Evolutionary conservation across 768 basidiomycete genomes (phyloP).

Genomic region (Pulveroboletus sp.): DNA sequence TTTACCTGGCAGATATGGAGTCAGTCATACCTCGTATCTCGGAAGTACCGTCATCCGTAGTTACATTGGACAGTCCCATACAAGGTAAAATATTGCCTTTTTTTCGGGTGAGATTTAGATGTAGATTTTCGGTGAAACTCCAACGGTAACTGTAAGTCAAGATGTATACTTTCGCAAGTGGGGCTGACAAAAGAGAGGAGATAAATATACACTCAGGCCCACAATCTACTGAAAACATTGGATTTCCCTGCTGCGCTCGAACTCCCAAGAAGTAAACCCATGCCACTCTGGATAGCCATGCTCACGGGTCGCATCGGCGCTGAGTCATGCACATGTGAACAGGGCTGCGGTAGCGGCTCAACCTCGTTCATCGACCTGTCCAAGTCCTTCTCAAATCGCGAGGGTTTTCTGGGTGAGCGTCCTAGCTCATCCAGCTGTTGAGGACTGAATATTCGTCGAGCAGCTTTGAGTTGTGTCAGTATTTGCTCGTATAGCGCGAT

Average conservation of each 20-base stretch:
- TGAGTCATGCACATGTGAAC: slow-evolving; percentile 74
- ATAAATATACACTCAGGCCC: slow-evolving; percentile 29
- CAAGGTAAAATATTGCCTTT: too few relatives aligned
- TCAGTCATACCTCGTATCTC: slow-evolving; percentile 30
- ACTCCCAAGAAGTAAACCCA: slow-evolving; percentile 55
- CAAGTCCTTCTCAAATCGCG: slow-evolving; percentile 73
- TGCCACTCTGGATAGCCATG: slow-evolving; percentile 68
- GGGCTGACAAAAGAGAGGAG: not conserved
- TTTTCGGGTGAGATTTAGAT: too few relatives aligned
- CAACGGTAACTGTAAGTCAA: not conserved
- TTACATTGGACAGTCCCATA: not conserved
- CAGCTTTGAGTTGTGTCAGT: slow-evolving; percentile 51
- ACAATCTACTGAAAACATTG: slow-evolving; percentile 62
- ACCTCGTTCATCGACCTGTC: slow-evolving; percentile 44
- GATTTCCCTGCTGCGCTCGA: slow-evolving; percentile 32
- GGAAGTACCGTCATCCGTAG: too few relatives aligned
- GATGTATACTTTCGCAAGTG: not conserved
- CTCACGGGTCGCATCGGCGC: slow-evolving; percentile 72
- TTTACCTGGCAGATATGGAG: not conserved
- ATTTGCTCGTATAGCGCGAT: slow-evolving; percentile 73
- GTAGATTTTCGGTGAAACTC: too few relatives aligned
- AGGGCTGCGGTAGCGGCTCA: slow-evolving; percentile 60
- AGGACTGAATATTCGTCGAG: slow-evolving; percentile 50
- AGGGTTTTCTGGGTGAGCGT: slow-evolving; percentile 52
- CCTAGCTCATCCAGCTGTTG: slow-evolving; percentile 47